Evolutionary conservation across 257 asterid species (phyloP).

Genomic region (Nicotiana sylvestris): DNA sequence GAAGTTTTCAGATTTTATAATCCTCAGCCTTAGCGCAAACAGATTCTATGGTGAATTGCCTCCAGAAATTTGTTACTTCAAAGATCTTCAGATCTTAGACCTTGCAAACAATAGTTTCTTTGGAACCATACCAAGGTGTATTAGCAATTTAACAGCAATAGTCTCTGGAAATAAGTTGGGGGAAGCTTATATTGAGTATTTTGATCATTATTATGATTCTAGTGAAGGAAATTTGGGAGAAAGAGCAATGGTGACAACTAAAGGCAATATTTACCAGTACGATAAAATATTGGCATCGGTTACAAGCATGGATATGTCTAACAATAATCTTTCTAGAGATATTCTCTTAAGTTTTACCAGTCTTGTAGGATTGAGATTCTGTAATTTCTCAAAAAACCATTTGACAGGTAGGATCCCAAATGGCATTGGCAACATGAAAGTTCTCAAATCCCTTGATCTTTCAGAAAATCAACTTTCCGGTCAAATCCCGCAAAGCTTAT

Average conservation of each 20-base stretch:
- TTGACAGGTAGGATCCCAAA: too few relatives aligned
- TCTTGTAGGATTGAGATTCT: conserved; percentile 10
- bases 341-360: conserved; percentile 22
- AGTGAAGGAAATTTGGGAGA: not conserved
- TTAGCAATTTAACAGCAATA: conserved; percentile 32
- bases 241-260: conserved; percentile 18
- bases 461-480: too few relatives aligned
- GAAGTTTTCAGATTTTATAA: not conserved
- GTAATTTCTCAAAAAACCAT: too few relatives aligned
- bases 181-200: not conserved
- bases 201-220: too few relatives aligned
- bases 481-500: too few relatives aligned
- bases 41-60: conserved; percentile 16
- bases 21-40: conserved; percentile 25
- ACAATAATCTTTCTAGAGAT: not conserved
- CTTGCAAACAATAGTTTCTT: conserved; percentile 14
- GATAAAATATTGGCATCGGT: conserved; percentile 12
- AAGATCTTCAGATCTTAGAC: conserved; percentile 23
- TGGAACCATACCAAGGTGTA: conserved; percentile 20
- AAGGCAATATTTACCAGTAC: conserved; percentile 7
- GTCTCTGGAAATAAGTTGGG: not conserved
- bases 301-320: conserved; percentile 19
- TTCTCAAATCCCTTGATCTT: conserved; percentile 1
- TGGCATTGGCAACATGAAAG: conserved; percentile 13
- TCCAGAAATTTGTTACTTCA: conserved; percentile 16